phyloP scores from a whole-genome alignment of 345 rosid species.

The Arabidopsis arenosa region DNA sequence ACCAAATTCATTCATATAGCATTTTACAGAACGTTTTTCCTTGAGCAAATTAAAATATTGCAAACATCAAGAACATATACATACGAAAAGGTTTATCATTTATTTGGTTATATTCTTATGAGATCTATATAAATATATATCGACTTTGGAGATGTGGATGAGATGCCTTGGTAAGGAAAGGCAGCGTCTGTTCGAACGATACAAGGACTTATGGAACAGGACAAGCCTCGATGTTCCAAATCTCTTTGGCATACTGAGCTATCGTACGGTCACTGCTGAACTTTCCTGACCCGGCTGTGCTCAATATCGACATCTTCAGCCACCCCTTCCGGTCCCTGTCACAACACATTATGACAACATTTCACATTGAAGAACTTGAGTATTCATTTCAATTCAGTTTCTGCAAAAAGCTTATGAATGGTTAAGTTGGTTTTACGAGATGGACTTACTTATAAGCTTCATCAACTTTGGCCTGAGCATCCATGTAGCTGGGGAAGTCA shows the following conservation, averaged over 20 bases:
- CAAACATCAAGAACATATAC: slow-evolving; percentile 20
- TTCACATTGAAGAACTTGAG: background rate
- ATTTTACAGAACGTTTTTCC: slow-evolving; percentile 1
- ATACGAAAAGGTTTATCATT: slow-evolving; percentile 21
- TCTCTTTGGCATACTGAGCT: slow-evolving; percentile 86
- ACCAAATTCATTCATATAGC: background rate
- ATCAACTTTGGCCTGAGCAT: slow-evolving; percentile 83
- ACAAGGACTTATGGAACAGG: slow-evolving; percentile 54
- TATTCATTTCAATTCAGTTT: slow-evolving; percentile 17
- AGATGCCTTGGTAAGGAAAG: slow-evolving; percentile 18
- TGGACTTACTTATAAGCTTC: slow-evolving; percentile 84
- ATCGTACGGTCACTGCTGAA: slow-evolving; percentile 93
- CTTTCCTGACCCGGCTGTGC: slow-evolving; percentile 92
- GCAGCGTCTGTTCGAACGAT: background rate
- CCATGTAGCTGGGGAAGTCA: slow-evolving; percentile 87
- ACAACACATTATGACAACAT: slow-evolving; percentile 8
- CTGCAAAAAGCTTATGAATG: background rate
- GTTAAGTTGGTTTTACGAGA: slow-evolving; percentile 28
- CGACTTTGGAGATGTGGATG: slow-evolving; percentile 11
- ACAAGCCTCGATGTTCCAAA: slow-evolving; percentile 88
- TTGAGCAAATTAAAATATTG: slow-evolving; percentile 7
- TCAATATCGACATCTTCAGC: slow-evolving; percentile 89
- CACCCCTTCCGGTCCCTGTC: slow-evolving; percentile 79
- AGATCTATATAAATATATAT: slow-evolving; percentile 19
- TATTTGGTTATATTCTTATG: slow-evolving; percentile 28